phyloP scores from a whole-genome alignment of 1,139 yeast genomes.

The Blastobotrys ciferrii region DNA sequence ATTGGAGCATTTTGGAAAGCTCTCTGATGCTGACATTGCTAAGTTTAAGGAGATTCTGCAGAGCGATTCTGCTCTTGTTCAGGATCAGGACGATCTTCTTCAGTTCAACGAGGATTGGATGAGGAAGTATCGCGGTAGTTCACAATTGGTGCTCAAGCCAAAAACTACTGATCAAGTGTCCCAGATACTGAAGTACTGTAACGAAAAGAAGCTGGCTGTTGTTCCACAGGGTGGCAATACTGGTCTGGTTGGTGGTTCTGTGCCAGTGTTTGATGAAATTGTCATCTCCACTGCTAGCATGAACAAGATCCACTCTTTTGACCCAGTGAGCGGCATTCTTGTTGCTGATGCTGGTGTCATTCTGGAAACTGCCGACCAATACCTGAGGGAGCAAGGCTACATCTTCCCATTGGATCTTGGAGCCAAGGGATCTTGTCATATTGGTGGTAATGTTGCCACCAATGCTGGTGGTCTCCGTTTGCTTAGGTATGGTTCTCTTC shows the following conservation, averaged over 20 bases:
- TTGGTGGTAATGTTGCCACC: conserved; percentile 94
- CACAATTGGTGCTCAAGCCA: conserved; percentile 80
- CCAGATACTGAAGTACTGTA: conserved; percentile 75
- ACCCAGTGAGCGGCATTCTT: conserved; percentile 76
- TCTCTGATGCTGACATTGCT: conserved; percentile 58
- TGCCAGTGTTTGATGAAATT: conserved; percentile 90
- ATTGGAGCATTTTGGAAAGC: conserved; percentile 38
- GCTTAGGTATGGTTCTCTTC: conserved; percentile 86
- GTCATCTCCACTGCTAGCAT: conserved; percentile 65
- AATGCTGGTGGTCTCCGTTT: conserved; percentile 95
- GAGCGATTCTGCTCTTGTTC: conserved; percentile 44
- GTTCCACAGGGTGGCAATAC: conserved; percentile 99
- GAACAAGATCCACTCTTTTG: conserved; percentile 81
- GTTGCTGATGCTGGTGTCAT: conserved; percentile 91
- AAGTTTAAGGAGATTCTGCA: conserved; percentile 59
- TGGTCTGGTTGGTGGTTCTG: conserved; percentile 93
- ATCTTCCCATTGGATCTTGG: conserved; percentile 94
- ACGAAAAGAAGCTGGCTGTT: conserved; percentile 72
- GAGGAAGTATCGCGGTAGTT: conserved; percentile 90
- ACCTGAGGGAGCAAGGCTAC: conserved; percentile 73
- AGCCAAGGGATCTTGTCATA: conserved; percentile 95
- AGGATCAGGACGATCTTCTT: conserved; percentile 61
- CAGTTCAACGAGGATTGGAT: conserved; percentile 92
- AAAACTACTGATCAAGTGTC: conserved; percentile 78
- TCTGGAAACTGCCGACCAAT: conserved; percentile 80